Percentiles rank a stretch among this genome's conserved stretches.
phyloP scores from a whole-genome alignment of 108 stramenopile genomes.

The Cyclotella sp. region DNA sequence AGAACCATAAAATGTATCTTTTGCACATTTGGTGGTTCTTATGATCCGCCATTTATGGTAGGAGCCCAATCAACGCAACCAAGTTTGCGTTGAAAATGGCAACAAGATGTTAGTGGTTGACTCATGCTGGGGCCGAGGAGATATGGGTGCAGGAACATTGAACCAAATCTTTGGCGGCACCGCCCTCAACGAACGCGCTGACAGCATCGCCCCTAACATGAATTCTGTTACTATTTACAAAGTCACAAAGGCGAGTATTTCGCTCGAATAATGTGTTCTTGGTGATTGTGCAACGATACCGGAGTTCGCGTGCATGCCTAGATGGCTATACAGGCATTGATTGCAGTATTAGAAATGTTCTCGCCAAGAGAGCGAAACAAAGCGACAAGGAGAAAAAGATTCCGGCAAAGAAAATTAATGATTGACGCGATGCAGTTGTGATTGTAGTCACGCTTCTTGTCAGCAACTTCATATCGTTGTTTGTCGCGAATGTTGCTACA shows the following conservation, averaged over 20 bases:
- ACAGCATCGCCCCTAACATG: constrained; percentile 39
- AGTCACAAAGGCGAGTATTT: constrained; percentile 58
- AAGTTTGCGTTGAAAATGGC: constrained; percentile 71
- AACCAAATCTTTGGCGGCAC: constrained; percentile 60
- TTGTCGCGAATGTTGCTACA: not conserved
- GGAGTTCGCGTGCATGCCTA: constrained; percentile 77
- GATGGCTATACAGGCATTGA: constrained; percentile 52
- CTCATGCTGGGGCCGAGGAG: constrained; percentile 54
- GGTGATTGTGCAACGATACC: not conserved
- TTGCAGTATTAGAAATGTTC: constrained; percentile 39
- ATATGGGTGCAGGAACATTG: constrained; percentile 47
- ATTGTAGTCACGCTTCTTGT: not conserved
- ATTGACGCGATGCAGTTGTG: not conserved
- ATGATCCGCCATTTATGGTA: no score
- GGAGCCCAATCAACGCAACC: constrained; percentile 39
- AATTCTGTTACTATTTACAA: constrained; percentile 66
- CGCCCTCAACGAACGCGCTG: constrained; percentile 35
- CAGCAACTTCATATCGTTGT: not conserved
- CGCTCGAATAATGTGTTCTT: not conserved
- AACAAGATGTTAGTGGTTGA: constrained; percentile 68
- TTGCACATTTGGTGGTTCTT: no score
- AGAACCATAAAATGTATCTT: no score
- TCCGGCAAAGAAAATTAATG: not conserved
- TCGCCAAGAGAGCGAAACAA: constrained; percentile 15
- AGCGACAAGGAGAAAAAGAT: not conserved